phyloP scores from a whole-genome alignment of 768 basidiomycete species.

The Mycena sanguinolenta region DNA sequence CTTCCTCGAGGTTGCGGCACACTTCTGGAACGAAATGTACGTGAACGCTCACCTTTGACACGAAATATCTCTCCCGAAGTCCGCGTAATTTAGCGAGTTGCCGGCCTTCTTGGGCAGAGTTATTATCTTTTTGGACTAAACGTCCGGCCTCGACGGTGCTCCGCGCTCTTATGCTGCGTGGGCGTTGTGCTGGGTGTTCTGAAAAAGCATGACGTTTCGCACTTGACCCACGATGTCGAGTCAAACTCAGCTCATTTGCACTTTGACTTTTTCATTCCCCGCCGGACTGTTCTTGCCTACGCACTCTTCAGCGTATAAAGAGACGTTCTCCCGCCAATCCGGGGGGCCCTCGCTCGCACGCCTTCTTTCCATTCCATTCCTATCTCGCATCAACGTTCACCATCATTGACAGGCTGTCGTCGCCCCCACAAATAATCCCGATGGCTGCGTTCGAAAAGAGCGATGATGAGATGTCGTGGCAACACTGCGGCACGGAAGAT shows the following conservation, averaged over 20 bases:
- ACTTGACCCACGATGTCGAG: constrained; percentile 31
- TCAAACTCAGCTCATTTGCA: constrained; percentile 27
- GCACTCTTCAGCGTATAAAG: constrained; percentile 26
- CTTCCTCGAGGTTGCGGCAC: constrained; percentile 4
- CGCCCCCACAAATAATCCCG: constrained; percentile 33
- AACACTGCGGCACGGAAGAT: constrained; percentile 37
- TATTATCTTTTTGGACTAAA: constrained; percentile 18
- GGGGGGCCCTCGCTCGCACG: background rate
- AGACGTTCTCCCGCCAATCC: constrained; percentile 1
- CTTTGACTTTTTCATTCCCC: constrained; percentile 33
- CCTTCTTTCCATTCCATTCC: background rate
- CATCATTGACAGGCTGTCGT: constrained; percentile 31
- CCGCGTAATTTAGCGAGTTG: constrained; percentile 22
- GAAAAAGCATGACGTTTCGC: constrained; percentile 35
- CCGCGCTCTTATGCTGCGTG: constrained; percentile 16
- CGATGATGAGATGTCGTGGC: constrained; percentile 37
- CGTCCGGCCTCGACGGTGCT: constrained; percentile 29
- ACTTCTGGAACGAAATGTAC: constrained; percentile 30
- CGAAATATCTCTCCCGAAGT: constrained; percentile 14
- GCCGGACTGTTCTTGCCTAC: constrained; percentile 11
- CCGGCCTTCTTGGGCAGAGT: constrained; percentile 29
- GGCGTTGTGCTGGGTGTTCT: constrained; percentile 20
- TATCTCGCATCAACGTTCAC: constrained; percentile 7
- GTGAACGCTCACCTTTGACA: constrained; percentile 13
- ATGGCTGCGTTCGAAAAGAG: constrained; percentile 28